phyloP scores from a whole-genome alignment of 371 early-diverging fungal genomes.

The Aphelidium insulamus region DNA sequence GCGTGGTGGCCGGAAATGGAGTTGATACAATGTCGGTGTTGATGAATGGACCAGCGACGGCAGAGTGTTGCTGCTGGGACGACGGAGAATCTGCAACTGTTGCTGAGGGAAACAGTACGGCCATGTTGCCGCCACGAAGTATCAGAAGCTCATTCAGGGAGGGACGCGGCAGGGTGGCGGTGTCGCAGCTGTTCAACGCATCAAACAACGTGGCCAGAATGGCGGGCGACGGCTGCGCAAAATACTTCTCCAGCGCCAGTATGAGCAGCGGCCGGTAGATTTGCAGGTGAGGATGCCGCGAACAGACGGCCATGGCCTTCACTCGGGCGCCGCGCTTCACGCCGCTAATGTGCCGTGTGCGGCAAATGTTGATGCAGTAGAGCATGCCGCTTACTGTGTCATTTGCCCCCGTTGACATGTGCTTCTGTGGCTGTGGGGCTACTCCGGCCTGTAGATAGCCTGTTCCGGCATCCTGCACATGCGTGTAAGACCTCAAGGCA shows the following conservation, averaged over 20 bases:
- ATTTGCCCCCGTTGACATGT: no score
- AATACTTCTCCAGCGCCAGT: constrained; percentile 76
- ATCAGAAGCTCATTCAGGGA: constrained; percentile 27
- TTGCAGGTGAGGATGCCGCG: constrained; percentile 64
- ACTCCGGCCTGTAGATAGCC: constrained; percentile 12
- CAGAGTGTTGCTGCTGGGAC: no score
- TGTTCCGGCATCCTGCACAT: constrained; percentile 11
- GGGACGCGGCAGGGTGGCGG: constrained; percentile 52
- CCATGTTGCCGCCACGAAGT: constrained; percentile 1
- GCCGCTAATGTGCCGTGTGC: constrained; percentile 61
- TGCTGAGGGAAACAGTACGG: no score
- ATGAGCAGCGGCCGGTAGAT: constrained; percentile 74
- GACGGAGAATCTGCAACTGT: no score
- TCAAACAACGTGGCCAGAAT: constrained; percentile 55
- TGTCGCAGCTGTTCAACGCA: constrained; percentile 65
- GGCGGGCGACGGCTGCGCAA: constrained; percentile 41
- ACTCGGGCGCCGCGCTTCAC: constrained; percentile 73
- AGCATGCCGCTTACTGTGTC: no score
- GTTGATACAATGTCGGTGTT: no score
- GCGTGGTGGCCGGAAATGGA: no score
- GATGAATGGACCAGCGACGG: no score
- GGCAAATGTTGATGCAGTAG: constrained; percentile 68
- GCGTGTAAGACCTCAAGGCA: constrained; percentile 2
- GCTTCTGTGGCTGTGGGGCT: constrained; percentile 12
- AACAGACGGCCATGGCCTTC: constrained; percentile 84